A percentile compares a stretch with the other conserved stretches of the same genome.
Evolutionary conservation across 2,329 filamentous ascomycete genomes (phyloP).

Genomic region (Alternaria infectoria): DNA sequence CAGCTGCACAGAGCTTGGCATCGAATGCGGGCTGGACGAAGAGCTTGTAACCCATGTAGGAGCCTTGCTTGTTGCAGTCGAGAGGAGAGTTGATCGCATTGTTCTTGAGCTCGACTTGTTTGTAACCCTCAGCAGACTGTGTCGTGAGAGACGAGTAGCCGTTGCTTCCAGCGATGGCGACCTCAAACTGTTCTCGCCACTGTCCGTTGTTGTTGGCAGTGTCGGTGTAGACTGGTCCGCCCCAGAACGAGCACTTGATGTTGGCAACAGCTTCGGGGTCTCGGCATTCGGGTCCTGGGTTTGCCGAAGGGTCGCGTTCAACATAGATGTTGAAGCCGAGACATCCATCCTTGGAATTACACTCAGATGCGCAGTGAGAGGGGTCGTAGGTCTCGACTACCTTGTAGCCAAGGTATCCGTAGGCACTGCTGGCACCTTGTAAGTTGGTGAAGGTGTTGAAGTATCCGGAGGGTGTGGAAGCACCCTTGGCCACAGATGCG

Average conservation of each 20-base stretch:
- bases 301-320: not conserved
- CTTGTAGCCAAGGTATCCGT: not conserved
- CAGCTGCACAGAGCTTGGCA: not conserved
- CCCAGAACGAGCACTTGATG: not conserved
- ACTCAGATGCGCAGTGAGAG: not conserved
- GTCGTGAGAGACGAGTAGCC: not conserved
- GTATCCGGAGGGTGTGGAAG: not conserved
- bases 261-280: not conserved
- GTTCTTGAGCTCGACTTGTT: not conserved
- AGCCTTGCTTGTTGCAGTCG: not conserved
- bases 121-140: not conserved
- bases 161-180: not conserved
- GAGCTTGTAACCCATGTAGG: not conserved
- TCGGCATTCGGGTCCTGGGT: not conserved
- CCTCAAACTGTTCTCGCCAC: not conserved
- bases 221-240: not conserved
- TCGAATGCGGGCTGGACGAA: not conserved
- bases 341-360: not conserved
- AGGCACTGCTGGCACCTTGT: not conserved
- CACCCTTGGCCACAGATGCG: not conserved
- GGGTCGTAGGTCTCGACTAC: not conserved
- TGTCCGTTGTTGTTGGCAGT: slow-evolving; percentile 1
- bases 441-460: not conserved
- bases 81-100: not conserved
- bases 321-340: not conserved